Evolutionary conservation across 192 early-diverging fungal species (phyloP).

Genomic region (Coemansia biformis): DNA sequence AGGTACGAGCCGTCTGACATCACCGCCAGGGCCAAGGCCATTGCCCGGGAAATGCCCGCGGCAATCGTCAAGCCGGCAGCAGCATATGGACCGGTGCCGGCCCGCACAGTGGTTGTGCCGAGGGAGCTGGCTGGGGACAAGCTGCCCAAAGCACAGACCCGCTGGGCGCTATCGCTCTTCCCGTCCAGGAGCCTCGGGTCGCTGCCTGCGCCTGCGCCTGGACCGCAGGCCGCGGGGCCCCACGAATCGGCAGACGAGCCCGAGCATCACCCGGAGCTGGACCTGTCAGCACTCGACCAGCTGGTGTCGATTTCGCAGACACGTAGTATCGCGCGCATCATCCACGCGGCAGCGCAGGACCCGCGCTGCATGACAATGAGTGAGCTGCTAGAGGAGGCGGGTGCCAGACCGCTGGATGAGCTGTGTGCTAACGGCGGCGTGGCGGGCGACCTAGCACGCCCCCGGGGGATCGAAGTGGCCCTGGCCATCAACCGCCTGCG

Average conservation of each 20-base stretch:
- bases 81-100: slow-evolving; percentile 11
- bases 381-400: slow-evolving; percentile 26
- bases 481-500: slow-evolving; percentile 50
- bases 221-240: background rate
- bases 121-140: slow-evolving; percentile 20
- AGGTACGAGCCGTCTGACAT: slow-evolving; percentile 41
- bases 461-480: slow-evolving; percentile 47
- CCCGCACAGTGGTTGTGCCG: slow-evolving; percentile 14
- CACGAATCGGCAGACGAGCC: background rate
- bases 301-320: slow-evolving; percentile 52
- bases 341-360: slow-evolving; percentile 13
- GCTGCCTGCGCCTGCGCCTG: background rate
- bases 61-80: slow-evolving; percentile 7
- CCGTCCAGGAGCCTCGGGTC: background rate
- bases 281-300: slow-evolving; percentile 54
- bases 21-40: slow-evolving; percentile 28
- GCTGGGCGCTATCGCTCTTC: slow-evolving; percentile 31
- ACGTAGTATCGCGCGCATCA: slow-evolving; percentile 42
- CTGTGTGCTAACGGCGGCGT: slow-evolving; percentile 13
- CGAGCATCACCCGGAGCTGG: slow-evolving; percentile 19
- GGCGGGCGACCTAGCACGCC: slow-evolving; percentile 48
- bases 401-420: slow-evolving; percentile 21
- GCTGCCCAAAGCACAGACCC: slow-evolving; percentile 24
- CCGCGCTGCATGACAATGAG: slow-evolving; percentile 20
- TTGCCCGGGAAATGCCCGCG: slow-evolving; percentile 36